Base-by-base conservation (phyloP, 2,329 filamentous ascomycete genomes). In the Salinomyces thailandicus region DNA sequence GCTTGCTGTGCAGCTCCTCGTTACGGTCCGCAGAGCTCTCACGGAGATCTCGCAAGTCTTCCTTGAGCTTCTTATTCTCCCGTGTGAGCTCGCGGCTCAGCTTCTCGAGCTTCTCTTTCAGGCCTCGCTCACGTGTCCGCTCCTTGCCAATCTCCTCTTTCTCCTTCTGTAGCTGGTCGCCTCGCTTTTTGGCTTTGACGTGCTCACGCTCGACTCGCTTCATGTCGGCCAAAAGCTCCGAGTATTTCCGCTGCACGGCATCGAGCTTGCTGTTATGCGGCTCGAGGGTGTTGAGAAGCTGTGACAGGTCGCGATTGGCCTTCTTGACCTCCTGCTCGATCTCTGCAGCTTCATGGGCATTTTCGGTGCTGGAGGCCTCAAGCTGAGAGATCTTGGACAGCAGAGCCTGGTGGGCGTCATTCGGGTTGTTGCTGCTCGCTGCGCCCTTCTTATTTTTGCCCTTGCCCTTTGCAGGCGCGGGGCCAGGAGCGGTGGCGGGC, bases 41-140 rank as follows among this genome's bases (percentile, higher is more conserved):
- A 52, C 89, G 82, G 18, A 94, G 71, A 35, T 85, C 85, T 56
- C 93, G 89, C 36, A 66, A 53, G 61, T 95, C 93, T 61, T 98
- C 91, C 63, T 96, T 96, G 47, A 98, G 77, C 64, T 93, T 93
- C 63, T 96, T 96, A 61, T 98, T 98, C 57, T 98, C 91, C 52
- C 89, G 83, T 42, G 93, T 91, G 37, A 98, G 72, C 61, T 98
- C 91, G 38, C 91, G 73, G 53, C 87, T 95, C 19, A 98, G 69
- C 59, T 96, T 98, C 63, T 98, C 91, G 31, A 98, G 69, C 63
- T 96, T 96, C 60, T 96, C 87, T 61, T 93, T 95, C 57, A 96
- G 76, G 1, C 80, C 82, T 14, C 83, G 79, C 15, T 87, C 89
- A 64, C 94, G 94, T 63, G 78, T 89, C 38, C 94, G 69, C 59